Base-by-base conservation (phyloP, 169 alveolate species). In the Babesia ovis region DNA sequence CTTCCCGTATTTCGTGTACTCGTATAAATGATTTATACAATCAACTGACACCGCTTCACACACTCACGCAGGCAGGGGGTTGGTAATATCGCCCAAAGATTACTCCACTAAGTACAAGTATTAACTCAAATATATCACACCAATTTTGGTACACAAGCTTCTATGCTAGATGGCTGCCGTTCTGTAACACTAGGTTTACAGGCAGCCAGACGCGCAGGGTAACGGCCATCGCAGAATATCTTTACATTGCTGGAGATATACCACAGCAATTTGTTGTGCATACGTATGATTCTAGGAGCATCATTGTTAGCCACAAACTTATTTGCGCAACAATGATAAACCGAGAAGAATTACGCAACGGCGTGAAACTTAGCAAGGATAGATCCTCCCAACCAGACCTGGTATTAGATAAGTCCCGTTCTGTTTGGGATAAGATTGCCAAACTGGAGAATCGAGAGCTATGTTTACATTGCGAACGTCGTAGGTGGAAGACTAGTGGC, bases 41-140 rank as follows among this genome's bases (percentile, higher is more conserved):
- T 20, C 14, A 8, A 18, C 5, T 48, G 6, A 0, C 0, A 9
- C 0, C 0, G 20, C 29, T 35, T 41, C 39, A 45, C 59, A 59
- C 76, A 56, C 39, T 31, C 43, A 25, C 64, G 51, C 59, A 89
- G 93, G 93, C 48, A 91, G 96, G 54, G 99, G 99, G 31, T 91
- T 96, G 64, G 99, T 96, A 22, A 91, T 95, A 39, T 93, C 98
- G 9, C 99, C 99, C 8, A 96, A 94, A 75, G 99, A 97, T 75
- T 97, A 96, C 84, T 94, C 98, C 31, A 94, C 98, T 46, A 95
- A 95, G 84, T 91, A 95, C 71, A 91, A 92, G 74, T 95, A 94
- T 83, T 95, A 91, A 92, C 25, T 14, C 35, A 11, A 1, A 0
- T 43, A 14, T 5, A 8, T 46, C 60, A 34, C 62, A 43, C 48